phyloP scores from a whole-genome alignment of 257 asterid species.

The Apocynum venetum region DNA sequence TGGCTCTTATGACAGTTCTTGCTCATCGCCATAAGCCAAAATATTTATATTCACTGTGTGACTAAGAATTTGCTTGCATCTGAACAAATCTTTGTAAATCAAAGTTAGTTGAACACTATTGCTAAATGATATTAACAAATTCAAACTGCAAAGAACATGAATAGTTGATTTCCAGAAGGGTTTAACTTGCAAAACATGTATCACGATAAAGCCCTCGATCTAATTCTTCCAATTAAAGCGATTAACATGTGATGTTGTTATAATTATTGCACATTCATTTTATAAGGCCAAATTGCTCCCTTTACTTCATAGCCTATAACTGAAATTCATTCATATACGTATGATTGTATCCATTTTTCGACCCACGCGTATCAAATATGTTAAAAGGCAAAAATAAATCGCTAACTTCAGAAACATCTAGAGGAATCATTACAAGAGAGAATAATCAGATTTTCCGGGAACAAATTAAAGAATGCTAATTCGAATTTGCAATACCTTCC shows the following conservation, averaged over 20 bases:
- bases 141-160: background rate
- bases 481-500: conserved; percentile 59
- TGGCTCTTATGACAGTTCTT: background rate
- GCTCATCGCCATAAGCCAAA: background rate
- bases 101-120: background rate
- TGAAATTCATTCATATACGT: background rate
- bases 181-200: background rate
- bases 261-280: background rate
- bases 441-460: background rate
- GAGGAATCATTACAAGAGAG: background rate
- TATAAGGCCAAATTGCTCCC: background rate
- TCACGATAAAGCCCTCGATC: background rate
- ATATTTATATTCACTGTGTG: background rate
- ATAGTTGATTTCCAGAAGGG: background rate
- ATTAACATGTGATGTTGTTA: background rate
- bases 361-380: background rate
- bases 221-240: background rate
- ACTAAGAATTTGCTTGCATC: background rate
- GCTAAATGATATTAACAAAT: background rate
- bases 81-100: background rate
- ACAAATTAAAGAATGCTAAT: background rate
- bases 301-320: background rate
- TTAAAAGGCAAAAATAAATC: too few species aligned
- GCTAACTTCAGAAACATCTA: background rate
- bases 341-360: background rate